Conservation (phyloP, 495 filamentous ascomycete species). For the Aspergillus kassunensis region DNA sequence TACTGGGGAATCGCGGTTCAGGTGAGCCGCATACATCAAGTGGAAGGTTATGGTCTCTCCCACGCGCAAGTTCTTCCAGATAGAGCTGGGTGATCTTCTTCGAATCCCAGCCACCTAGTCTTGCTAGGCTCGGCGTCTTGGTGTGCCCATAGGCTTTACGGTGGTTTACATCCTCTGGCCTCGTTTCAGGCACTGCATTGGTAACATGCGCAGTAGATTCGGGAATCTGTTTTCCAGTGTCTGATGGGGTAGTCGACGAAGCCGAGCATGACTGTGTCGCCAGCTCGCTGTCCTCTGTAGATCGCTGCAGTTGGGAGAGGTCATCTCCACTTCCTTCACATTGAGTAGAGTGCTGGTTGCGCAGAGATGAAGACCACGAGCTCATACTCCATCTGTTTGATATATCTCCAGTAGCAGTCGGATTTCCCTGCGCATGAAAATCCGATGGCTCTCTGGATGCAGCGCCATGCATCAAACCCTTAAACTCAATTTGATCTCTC, state of each 20-base stretch:
- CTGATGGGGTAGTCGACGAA: slow-evolving; percentile 31
- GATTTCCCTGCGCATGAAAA: slow-evolving; percentile 17
- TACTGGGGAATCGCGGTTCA: slow-evolving; percentile 14
- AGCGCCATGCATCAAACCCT: slow-evolving; percentile 28
- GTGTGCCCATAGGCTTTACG: slow-evolving; percentile 17
- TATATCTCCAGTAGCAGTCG: slow-evolving; percentile 18
- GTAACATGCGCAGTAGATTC: slow-evolving; percentile 16
- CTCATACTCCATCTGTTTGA: slow-evolving; percentile 48
- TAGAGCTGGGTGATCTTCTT: slow-evolving; percentile 52
- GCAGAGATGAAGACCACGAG: slow-evolving; percentile 50
- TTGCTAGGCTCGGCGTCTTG: slow-evolving; percentile 42
- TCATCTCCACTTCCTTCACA: slow-evolving; percentile 35
- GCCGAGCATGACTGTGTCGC: slow-evolving; percentile 34
- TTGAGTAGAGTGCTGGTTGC: slow-evolving; percentile 38
- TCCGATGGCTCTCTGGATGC: slow-evolving; percentile 29
- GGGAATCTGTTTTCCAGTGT: slow-evolving; percentile 18
- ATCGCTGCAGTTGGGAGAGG: slow-evolving; percentile 17
- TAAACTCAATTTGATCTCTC: slow-evolving; percentile 39
- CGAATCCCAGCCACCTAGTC: slow-evolving; percentile 51
- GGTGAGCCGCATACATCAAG: slow-evolving; percentile 18
- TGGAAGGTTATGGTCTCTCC: slow-evolving; percentile 24
- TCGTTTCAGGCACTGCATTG: slow-evolving; percentile 12
- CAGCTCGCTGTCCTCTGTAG: slow-evolving; percentile 22
- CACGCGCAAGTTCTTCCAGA: slow-evolving; percentile 46
- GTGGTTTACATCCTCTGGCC: not conserved